phyloP scores from a whole-genome alignment of 2,329 filamentous ascomycete genomes.

The Diaporthe capsici region DNA sequence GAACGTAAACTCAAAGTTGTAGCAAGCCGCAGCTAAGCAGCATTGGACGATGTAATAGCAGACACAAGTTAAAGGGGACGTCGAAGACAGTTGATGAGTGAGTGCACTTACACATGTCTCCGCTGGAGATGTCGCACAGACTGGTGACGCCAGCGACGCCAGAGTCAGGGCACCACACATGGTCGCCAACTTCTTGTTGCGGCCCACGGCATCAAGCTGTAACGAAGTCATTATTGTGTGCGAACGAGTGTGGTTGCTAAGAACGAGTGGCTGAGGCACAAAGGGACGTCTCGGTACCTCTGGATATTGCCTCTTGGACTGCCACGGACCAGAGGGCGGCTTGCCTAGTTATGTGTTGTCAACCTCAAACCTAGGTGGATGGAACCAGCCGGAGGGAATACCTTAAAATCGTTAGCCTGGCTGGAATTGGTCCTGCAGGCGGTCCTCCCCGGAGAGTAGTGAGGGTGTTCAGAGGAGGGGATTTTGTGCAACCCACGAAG shows the following conservation, averaged over 20 bases:
- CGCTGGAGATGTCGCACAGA: not conserved
- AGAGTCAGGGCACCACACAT: slow-evolving; percentile 19
- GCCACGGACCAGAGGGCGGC: not conserved
- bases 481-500: not conserved
- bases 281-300: slow-evolving; percentile 4
- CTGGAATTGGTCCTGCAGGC: not conserved
- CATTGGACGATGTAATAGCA: not conserved
- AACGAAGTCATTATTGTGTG: not conserved
- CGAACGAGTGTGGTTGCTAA: not conserved
- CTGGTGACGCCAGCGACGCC: not conserved
- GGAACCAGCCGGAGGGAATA: not conserved
- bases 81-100: not conserved
- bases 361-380: slow-evolving; percentile 9
- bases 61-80: not conserved
- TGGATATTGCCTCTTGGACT: not conserved
- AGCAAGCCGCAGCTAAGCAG: not conserved
- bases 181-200: not conserved
- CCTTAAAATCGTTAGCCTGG: slow-evolving; percentile 17
- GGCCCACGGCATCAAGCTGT: slow-evolving; percentile 1
- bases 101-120: slow-evolving; percentile 16
- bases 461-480: not conserved
- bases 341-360: slow-evolving; percentile 15
- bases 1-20: not conserved
- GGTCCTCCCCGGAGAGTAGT: not conserved
- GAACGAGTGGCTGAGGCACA: not conserved